A percentile compares a stretch with the other conserved stretches of the same genome.
Evolutionary conservation across 1,284 basidiomycete genomes (phyloP).

Genomic region (Tremellales sp.): DNA sequence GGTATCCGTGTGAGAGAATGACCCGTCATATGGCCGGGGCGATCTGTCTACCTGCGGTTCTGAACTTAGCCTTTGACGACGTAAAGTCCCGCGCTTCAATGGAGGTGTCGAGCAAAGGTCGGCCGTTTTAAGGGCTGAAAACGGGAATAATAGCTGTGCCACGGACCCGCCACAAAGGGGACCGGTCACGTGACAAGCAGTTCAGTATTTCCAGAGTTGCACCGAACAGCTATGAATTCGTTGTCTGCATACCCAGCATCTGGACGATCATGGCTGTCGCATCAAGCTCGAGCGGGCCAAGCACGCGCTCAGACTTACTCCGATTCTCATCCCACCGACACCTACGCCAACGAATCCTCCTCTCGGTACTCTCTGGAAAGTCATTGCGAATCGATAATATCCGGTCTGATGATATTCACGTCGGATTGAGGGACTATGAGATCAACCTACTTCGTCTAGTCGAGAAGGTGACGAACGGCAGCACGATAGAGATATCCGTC

Average conservation of each 20-base stretch:
- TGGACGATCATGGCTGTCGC: background rate
- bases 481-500: constrained; percentile 90
- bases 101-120: no score
- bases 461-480: constrained; percentile 93
- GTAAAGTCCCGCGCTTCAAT: no score
- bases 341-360: constrained; percentile 77
- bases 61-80: no score
- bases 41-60: no score
- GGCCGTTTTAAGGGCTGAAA: no score
- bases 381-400: constrained; percentile 84
- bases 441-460: constrained; percentile 82
- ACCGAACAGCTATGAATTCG: no score
- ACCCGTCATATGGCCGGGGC: no score
- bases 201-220: no score
- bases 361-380: constrained; percentile 84
- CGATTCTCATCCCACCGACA: constrained; percentile 72
- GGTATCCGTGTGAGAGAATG: no score
- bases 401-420: constrained; percentile 85
- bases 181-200: no score
- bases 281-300: background rate
- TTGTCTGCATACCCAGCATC: background rate
- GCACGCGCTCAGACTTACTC: constrained; percentile 35
- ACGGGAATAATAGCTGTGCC: no score
- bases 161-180: no score
- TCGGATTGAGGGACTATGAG: constrained; percentile 93